Evolutionary conservation across 2,329 filamentous ascomycete genomes (phyloP), one percentile per base, ranked within the genome.

Genomic region (Hymenotorrendiella dingleyae): DNA sequence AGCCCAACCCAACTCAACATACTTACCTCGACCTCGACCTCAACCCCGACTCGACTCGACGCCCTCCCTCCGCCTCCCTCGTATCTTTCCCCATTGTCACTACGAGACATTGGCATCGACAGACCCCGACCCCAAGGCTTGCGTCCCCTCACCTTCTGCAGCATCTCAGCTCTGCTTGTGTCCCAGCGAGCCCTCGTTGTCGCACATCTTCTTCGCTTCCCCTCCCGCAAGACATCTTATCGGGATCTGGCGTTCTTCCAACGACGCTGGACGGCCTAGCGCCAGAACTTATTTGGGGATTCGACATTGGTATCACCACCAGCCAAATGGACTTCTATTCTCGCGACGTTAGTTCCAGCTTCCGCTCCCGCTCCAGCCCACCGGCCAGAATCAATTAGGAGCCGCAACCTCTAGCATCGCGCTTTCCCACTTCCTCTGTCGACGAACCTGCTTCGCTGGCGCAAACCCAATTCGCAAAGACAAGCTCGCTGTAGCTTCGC

Each of bases 271-370:
- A 32, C 29, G 16, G 29, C 16, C 4, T 17, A 14, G 30, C 16
- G 6, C 30, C 10, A 10, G 6, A 7, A 11, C 33, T 21, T 11
- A 20, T 4, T 22, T 17, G n/a, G 6, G 6, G 11, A 7, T 11
- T 23, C 20, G 17, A 36, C 20, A n/a, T n/a, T 32, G 4, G 37
- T 40, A 32, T 20, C 37, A 40, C 37, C 37, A 40, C 21, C 27
- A 40, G 19, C 37, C 37, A 14, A 32, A 40, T 40, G 37, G 37
- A 19, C 19, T 21, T 22, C 16, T 22, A n/a, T 32, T 30, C 9
- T 40, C 28, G 19, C 19, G 10, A 40, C n/a, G n/a, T n/a, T n/a
- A n/a, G n/a, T n/a, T n/a, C n/a, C n/a, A n/a, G n/a, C n/a, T n/a
- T n/a, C n/a, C n/a, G n/a, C 24, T 40, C 20, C n/a, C 22, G 14